A percentile compares a stretch with the other conserved stretches of the same genome.
Conservation (phyloP, 23 red algal genomes). For the Gracilaria caudata region DNA sequence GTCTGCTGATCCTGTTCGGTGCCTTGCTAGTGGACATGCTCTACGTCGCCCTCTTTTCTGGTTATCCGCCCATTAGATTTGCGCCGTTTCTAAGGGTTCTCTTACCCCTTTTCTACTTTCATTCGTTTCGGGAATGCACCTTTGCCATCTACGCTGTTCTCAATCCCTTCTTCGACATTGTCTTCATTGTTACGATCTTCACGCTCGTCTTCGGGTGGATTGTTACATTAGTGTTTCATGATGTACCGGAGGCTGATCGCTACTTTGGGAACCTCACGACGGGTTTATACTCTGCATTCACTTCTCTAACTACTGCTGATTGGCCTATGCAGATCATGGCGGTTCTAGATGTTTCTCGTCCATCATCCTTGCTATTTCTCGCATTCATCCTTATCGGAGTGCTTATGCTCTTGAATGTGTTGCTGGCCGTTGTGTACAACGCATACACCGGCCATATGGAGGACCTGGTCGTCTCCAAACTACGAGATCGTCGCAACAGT, state of each 20-base stretch:
- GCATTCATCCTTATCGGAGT: conserved; percentile 63
- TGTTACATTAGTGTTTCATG: conserved; percentile 71
- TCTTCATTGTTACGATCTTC: conserved; percentile 62
- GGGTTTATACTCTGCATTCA: conserved; percentile 66
- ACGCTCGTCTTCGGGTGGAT: conserved; percentile 67
- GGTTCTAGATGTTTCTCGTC: conserved; percentile 57
- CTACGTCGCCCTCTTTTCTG: conserved; percentile 26
- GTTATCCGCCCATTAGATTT: conserved; percentile 51
- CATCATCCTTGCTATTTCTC: conserved; percentile 48
- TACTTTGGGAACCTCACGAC: conserved; percentile 68
- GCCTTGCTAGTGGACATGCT: conserved; percentile 3
- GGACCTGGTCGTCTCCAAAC: conserved; percentile 41
- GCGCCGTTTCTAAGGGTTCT: conserved; percentile 60
- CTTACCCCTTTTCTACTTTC: conserved; percentile 66
- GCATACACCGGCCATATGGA: conserved; percentile 75
- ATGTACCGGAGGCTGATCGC: conserved; percentile 57
- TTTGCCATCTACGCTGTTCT: conserved; percentile 57
- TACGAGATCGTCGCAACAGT: conserved; percentile 35
- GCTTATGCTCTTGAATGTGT: conserved; percentile 65
- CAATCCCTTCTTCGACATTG: conserved; percentile 64
- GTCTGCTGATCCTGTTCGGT: conserved; percentile 21
- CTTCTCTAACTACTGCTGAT: conserved; percentile 66
- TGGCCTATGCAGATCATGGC: conserved; percentile 82
- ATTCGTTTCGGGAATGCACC: conserved; percentile 56
- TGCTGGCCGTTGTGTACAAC: conserved; percentile 77